phyloP scores from a whole-genome alignment of 306 rosid genomes.

The Castanopsis chinensis region DNA sequence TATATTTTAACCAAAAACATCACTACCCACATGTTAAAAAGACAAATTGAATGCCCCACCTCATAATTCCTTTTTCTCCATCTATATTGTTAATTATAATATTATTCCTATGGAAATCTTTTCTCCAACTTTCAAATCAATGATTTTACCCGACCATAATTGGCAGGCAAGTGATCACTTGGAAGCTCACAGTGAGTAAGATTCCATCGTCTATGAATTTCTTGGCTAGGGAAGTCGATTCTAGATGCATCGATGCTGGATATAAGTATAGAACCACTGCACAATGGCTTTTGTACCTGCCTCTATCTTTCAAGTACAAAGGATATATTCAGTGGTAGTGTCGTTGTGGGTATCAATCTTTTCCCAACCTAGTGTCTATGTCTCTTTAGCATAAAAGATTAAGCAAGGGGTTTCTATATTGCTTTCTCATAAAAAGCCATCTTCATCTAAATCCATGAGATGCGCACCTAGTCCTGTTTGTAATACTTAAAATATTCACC shows the following conservation, averaged over 20 bases:
- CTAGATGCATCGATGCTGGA: conserved; percentile 7
- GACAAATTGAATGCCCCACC: background rate
- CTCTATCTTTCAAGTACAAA: conserved; percentile 25
- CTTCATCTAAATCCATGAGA: conserved; percentile 27
- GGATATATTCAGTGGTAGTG: conserved; percentile 40
- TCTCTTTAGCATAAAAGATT: conserved; percentile 34
- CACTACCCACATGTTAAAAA: background rate
- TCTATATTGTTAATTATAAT: background rate
- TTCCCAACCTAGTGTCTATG: conserved; percentile 28
- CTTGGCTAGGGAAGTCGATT: background rate
- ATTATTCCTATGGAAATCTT: background rate
- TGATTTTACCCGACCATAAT: conserved; percentile 9
- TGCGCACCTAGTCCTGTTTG: conserved; percentile 32
- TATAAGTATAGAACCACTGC: conserved; percentile 13
- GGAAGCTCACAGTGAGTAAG: conserved; percentile 11
- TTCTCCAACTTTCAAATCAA: background rate
- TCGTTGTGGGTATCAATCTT: conserved; percentile 31
- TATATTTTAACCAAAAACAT: background rate
- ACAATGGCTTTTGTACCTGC: conserved; percentile 20
- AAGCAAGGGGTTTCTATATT: conserved; percentile 25
- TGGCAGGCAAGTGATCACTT: background rate
- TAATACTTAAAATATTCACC: background rate
- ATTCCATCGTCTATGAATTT: conserved; percentile 5
- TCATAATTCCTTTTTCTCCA: background rate
- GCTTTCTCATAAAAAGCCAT: conserved; percentile 34